Evolutionary conservation across 2,329 filamentous ascomycete genomes (phyloP).

Genomic region (Alternaria sp.): DNA sequence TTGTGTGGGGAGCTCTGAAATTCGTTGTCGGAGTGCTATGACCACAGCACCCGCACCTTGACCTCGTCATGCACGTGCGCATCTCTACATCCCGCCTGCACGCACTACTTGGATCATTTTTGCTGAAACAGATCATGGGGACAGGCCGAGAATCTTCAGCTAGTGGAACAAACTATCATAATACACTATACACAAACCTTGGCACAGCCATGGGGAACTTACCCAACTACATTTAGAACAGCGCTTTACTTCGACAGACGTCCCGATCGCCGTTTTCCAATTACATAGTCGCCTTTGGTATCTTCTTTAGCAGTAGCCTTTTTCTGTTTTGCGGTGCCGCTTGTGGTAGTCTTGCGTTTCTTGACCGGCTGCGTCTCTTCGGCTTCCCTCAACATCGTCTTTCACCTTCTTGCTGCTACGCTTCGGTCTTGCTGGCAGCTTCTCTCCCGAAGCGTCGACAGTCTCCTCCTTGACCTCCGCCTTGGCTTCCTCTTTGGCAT

Average conservation of each 20-base stretch:
- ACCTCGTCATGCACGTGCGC: conserved; percentile 32
- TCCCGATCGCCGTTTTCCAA: conserved; percentile 35
- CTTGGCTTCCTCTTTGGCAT: conserved; percentile 34
- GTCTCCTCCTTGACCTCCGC: conserved; percentile 32
- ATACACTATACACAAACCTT: neutral
- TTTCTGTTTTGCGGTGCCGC: conserved; percentile 23
- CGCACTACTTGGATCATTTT: neutral
- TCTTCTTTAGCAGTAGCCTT: conserved; percentile 20
- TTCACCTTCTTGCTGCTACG: conserved; percentile 18
- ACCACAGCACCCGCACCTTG: conserved; percentile 27
- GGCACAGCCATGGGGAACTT: neutral
- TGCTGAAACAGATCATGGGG: neutral
- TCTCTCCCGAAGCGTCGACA: conserved; percentile 35
- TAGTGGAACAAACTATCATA: neutral
- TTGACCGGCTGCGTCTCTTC: conserved; percentile 37
- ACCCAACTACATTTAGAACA: neutral
- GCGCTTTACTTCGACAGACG: conserved; percentile 27
- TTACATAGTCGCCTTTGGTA: conserved; percentile 26
- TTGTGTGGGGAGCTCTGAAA: conserved; percentile 47
- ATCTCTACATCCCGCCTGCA: conserved; percentile 9
- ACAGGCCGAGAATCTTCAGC: neutral
- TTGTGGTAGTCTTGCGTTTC: conserved; percentile 36
- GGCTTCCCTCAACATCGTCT: conserved; percentile 30
- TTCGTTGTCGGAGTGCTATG: conserved; percentile 40
- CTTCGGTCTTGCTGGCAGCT: conserved; percentile 20